A percentile compares a stretch with the other conserved stretches of the same genome.
Evolutionary conservation across 1,284 basidiomycete species (phyloP).

Genomic region (Trametes hirsuta): DNA sequence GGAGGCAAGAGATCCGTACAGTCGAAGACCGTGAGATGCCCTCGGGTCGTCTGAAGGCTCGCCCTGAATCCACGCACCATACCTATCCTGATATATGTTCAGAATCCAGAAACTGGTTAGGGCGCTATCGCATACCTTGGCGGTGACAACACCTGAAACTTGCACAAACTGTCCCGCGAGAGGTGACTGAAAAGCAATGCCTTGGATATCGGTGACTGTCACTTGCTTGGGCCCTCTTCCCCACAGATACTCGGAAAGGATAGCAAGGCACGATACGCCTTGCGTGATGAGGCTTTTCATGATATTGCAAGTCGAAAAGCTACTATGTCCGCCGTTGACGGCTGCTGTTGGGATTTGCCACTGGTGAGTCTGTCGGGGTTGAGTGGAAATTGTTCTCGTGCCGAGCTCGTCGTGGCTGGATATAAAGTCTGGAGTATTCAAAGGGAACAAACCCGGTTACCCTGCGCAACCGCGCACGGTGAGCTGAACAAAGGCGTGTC

Average conservation of each 20-base stretch:
- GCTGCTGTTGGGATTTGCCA: no score
- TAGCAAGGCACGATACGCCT: background rate
- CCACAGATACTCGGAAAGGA: background rate
- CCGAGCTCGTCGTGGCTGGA: background rate
- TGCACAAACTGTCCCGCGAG: constrained; percentile 50
- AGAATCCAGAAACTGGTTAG: background rate
- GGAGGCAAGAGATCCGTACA: constrained; percentile 49
- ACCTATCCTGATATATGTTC: constrained; percentile 40
- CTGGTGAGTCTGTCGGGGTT: no score
- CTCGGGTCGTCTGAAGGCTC: constrained; percentile 48
- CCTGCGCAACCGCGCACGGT: background rate
- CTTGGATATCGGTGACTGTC: constrained; percentile 55
- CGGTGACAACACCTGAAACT: constrained; percentile 57
- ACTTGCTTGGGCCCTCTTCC: background rate
- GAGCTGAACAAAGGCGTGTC: constrained; percentile 15
- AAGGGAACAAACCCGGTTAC: background rate
- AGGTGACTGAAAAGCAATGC: constrained; percentile 53
- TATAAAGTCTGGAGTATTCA: background rate
- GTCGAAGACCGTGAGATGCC: constrained; percentile 55
- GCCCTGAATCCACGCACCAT: constrained; percentile 59
- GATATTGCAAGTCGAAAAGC: background rate
- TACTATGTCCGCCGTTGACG: background rate
- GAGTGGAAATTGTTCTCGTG: background rate
- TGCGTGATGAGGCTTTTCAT: background rate
- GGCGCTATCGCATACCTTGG: constrained; percentile 43